Evolutionary conservation across 2,329 filamentous ascomycete species (phyloP), one percentile per base, ranked within the genome.

Genomic region (Sarocladium brachiariae): DNA sequence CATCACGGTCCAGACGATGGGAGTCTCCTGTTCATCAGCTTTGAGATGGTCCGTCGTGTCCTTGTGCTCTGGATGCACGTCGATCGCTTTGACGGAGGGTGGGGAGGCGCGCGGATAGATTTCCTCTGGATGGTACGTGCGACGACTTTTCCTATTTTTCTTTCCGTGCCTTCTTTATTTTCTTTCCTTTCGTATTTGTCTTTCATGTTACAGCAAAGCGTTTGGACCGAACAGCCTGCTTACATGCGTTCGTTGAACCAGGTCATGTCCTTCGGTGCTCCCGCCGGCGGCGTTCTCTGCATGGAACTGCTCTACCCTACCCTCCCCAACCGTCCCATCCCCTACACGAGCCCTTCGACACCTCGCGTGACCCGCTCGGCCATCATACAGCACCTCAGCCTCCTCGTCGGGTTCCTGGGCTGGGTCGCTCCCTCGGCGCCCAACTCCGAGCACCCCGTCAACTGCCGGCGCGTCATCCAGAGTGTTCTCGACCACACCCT

Each of bases 311-410:
- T 77, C 0, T 69, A 67, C 27, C 69, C 72, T 4, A 66, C 66
- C 2, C 33, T 49, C 13, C 46, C 46, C 21, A 35, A 56, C 14
- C 54, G 56, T 21, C 52, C 63, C 2, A 61, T 63, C 23, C 58
- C 54, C 1, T 54, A 54, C 21, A 51, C 57, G 9, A 54, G 57
- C 8, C 19, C 46, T 16, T 18, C 24, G 9, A 18, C 43, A 2
- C 43, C 43, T 19, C 43, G 43, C 5, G 59, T 75, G 16, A 71
- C 68, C 2, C 66, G 71, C 2, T 75, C 72, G 0, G 63, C 65
- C 49, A 71, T 77, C 27, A 70, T 77, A 4, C 73, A 77, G 56
- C 71, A 77, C 52, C 61, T 77, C 10, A 74, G 70, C 53, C 66
- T 77, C 2, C 64, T 77, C 2, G 67, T 74, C 6, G 73, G 71